phyloP scores from a whole-genome alignment of 2,329 filamentous ascomycete genomes.

The Aspergillus persii region DNA sequence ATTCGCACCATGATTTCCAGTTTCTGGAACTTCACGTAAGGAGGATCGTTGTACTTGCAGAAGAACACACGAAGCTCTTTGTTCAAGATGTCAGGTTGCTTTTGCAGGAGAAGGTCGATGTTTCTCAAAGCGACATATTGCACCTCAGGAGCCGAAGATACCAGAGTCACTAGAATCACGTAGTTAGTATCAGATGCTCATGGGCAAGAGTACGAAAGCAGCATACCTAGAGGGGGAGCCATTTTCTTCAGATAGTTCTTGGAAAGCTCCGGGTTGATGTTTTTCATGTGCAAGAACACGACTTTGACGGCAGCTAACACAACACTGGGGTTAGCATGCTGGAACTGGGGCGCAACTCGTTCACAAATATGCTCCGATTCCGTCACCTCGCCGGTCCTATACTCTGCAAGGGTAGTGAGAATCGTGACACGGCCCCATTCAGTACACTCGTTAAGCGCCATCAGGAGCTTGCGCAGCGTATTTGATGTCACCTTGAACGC shows the following conservation, averaged over 20 bases:
- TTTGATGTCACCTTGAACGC: constrained; percentile 79
- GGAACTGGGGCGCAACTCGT: constrained; percentile 91
- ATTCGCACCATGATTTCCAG: constrained; percentile 99
- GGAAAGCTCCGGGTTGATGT: constrained; percentile 72
- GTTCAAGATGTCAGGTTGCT: constrained; percentile 92
- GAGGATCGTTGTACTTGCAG: constrained; percentile 99
- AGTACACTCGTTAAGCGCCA: constrained; percentile 96
- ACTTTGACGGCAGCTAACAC: constrained; percentile 97
- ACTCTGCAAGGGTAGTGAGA: constrained; percentile 82
- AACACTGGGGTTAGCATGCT: constrained; percentile 96
- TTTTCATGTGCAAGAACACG: constrained; percentile 93
- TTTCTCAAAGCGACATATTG: constrained; percentile 96
- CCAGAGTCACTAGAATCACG: constrained; percentile 72
- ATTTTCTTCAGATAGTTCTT: constrained; percentile 95
- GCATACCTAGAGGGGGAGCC: constrained; percentile 84
- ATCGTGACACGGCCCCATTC: constrained; percentile 98
- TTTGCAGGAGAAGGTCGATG: constrained; percentile 92
- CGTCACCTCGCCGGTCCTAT: constrained; percentile 81
- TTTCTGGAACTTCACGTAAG: constrained; percentile 96
- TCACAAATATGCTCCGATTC: constrained; percentile 98
- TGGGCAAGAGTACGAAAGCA: not conserved
- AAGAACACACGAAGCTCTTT: constrained; percentile 98
- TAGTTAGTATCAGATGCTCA: constrained; percentile 20
- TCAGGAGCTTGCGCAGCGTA: constrained; percentile 89
- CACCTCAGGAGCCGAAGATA: constrained; percentile 93